A percentile compares a stretch with the other conserved stretches of the same genome.
Evolutionary conservation across 192 early-diverging fungal species (phyloP).

Genomic region (Spizellomyces punctatus): DNA sequence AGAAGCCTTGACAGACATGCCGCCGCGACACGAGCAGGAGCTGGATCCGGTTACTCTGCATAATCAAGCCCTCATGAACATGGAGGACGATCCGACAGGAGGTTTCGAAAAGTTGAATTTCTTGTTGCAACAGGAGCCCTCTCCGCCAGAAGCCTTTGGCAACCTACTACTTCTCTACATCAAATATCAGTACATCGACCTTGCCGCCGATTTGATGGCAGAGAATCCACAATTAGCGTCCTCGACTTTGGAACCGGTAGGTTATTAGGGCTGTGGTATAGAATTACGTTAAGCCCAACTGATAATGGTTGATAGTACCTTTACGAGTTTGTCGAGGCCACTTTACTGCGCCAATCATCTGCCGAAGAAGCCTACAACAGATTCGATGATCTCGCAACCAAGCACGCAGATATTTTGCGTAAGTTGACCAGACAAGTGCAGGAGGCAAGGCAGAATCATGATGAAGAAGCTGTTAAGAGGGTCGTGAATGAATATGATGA

Average conservation of each 20-base stretch:
- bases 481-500: slow-evolving; percentile 63
- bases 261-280: not conserved
- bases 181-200: slow-evolving; percentile 62
- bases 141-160: slow-evolving; percentile 64
- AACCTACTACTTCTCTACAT: slow-evolving; percentile 62
- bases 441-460: slow-evolving; percentile 59
- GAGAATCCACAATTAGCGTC: slow-evolving; percentile 46
- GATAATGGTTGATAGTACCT: slow-evolving; percentile 43
- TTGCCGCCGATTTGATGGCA: slow-evolving; percentile 63
- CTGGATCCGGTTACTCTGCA: slow-evolving; percentile 67
- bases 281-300: not conserved
- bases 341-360: slow-evolving; percentile 53
- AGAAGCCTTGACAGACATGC: slow-evolving; percentile 69
- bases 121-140: slow-evolving; percentile 56
- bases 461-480: slow-evolving; percentile 61
- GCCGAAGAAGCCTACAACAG: slow-evolving; percentile 66
- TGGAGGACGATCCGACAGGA: slow-evolving; percentile 61
- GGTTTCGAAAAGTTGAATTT: slow-evolving; percentile 68
- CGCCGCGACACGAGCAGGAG: slow-evolving; percentile 62
- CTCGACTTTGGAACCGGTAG: slow-evolving; percentile 39
- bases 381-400: slow-evolving; percentile 60
- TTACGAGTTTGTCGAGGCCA: slow-evolving; percentile 62
- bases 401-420: slow-evolving; percentile 60
- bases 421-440: slow-evolving; percentile 62
- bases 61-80: slow-evolving; percentile 64